Evolutionary conservation across 495 filamentous ascomycete genomes (phyloP), one percentile per base, ranked within the genome.

Genomic region (Trichoderma virens): DNA sequence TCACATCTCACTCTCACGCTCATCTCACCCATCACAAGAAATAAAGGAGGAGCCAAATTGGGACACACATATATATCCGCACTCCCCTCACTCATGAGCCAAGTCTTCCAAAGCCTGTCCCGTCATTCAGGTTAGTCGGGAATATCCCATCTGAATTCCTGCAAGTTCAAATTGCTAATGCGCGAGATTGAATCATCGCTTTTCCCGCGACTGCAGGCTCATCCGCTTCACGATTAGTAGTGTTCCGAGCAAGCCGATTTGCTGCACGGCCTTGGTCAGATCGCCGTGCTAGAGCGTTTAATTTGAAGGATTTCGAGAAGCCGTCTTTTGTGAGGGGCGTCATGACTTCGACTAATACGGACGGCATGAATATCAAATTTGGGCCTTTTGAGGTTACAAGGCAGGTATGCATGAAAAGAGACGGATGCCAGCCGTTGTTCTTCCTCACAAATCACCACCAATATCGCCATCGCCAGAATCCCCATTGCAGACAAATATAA

Each of bases 321-420:
- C 2, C 51, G 3, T 30, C 51, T 2, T 56, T 56, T 30, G 51
- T 31, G 8, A 56, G 51, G 20, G 51, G 51, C 60, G 13, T 41
- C 61, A 62, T 62, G 61, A 41, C 61, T 27, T 41, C 61, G n/a
- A 30, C 61, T 13, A 62, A 30, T 18, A 43, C 61, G n/a, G 39
- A 62, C 20, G 39, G 38, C 61, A 60, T 59, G 27, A 71, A 76
- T 34, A 76, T 89, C 62, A 75, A 83, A 73, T 90, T 90, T 65
- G 87, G 85, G 23, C 76, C 80, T 16, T 89, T 86, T 65, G 76
- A 87, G 25, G 85, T 90, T 59, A 88, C 86, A 13, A 73, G 77
- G 60, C 86, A 88, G 72, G 85, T 84, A 72, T 20, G 59, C 35
- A 60, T 47, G 16, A 66, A 5, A 18, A 14, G 18, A 20, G 41